Conservation (phyloP, 2,329 filamentous ascomycete genomes). For the Epichloe scottii region DNA sequence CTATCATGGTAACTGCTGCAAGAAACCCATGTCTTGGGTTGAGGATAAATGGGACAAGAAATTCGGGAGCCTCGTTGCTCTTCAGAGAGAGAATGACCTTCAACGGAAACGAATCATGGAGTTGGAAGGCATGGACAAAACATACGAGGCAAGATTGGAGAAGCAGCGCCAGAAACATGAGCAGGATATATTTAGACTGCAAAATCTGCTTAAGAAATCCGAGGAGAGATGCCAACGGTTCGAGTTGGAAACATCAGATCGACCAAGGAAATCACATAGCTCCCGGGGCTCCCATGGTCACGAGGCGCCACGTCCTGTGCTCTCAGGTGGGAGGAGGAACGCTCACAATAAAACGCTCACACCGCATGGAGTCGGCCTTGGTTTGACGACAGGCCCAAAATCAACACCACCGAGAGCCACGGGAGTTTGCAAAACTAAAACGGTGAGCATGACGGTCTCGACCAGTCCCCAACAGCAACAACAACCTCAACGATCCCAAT, state of each 20-base stretch:
- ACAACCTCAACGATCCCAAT: background rate
- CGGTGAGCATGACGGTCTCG: background rate
- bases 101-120: constrained; percentile 21
- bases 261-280: constrained; percentile 10
- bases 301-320: constrained; percentile 2
- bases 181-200: constrained; percentile 20
- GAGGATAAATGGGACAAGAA: constrained; percentile 26
- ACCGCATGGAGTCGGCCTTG: background rate
- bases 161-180: constrained; percentile 23
- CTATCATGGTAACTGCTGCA: constrained; percentile 34
- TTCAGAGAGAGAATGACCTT: constrained; percentile 21
- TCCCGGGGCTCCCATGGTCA: constrained; percentile 4
- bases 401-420: constrained; percentile 3
- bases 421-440: background rate
- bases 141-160: constrained; percentile 25
- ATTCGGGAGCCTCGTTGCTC: constrained; percentile 14
- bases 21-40: constrained; percentile 23
- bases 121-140: constrained; percentile 27
- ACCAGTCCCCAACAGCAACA: background rate
- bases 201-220: constrained; percentile 23
- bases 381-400: background rate
- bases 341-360: background rate
- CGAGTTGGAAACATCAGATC: constrained; percentile 14
- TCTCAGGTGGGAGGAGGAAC: background rate
- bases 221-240: constrained; percentile 18